Evolutionary conservation across 2,329 filamentous ascomycete species (phyloP).

Genomic region (Penicillium sp.): DNA sequence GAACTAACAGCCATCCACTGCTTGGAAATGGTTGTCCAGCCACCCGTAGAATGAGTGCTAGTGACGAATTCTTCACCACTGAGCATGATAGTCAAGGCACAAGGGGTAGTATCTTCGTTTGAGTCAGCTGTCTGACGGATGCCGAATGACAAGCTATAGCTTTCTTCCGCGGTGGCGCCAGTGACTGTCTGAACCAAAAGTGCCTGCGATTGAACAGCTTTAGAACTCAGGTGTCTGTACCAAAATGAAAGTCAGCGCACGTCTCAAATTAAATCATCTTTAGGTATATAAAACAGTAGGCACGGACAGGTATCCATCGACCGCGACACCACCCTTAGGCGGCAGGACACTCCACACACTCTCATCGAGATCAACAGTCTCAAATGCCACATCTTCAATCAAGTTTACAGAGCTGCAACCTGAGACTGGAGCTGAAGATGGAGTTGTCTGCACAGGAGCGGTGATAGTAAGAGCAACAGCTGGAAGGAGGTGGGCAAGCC

Average conservation of each 20-base stretch:
- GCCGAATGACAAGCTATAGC: conserved; percentile 2
- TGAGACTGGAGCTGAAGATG: background rate
- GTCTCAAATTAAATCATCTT: background rate
- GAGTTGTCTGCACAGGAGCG: background rate
- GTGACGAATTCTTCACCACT: background rate
- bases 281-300: background rate
- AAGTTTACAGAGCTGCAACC: conserved; percentile 1
- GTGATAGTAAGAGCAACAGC: conserved; percentile 3
- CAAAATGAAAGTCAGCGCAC: background rate
- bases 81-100: background rate
- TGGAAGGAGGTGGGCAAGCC: conserved; percentile 2
- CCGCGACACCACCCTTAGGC: background rate
- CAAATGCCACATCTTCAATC: background rate
- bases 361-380: background rate
- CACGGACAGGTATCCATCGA: conserved; percentile 2
- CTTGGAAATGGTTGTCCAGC: background rate
- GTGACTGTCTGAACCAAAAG: background rate
- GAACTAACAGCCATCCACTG: background rate
- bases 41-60: background rate
- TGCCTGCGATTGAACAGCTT: background rate
- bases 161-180: background rate
- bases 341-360: background rate
- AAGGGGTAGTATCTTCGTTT: background rate
- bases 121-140: background rate
- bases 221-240: background rate